These are phyloP conservation scores for Arctium lappa DNA, from an alignment of 129 eudicot genomes.

Conservation along the genomic window DNA sequence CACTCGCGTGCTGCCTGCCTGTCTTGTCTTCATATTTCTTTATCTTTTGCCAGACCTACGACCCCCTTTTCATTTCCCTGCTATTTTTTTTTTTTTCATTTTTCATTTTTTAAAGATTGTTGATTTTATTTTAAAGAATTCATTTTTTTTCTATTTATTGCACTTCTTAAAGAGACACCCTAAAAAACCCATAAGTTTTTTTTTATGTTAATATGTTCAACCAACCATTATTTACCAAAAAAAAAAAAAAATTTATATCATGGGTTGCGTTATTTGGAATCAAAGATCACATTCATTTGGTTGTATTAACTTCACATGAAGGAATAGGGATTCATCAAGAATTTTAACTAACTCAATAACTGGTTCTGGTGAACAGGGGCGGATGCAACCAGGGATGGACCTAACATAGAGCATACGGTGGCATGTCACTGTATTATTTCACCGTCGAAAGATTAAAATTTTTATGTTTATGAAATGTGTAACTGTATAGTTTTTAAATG, in stretches of 20 bases:
- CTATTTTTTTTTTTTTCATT: conserved; percentile 4
- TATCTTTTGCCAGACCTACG: conserved; percentile 35
- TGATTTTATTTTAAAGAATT: not conserved
- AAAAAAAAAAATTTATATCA: not conserved
- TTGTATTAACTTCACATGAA: conserved; percentile 16
- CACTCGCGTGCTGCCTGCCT: conserved; percentile 38
- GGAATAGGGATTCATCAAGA: not conserved
- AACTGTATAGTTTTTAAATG: too few species aligned
- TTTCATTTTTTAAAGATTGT: not conserved
- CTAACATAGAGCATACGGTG: too few species aligned
- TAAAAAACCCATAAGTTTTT: not conserved
- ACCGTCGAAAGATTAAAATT: too few species aligned
- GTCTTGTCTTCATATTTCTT: conserved; percentile 38
- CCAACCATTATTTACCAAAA: not conserved
- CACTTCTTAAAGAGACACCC: conserved; percentile 4
- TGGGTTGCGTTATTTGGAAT: not conserved
- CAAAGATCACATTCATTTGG: not conserved
- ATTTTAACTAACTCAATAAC: conserved; percentile 16
- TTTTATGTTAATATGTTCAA: not conserved
- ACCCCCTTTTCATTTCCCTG: conserved; percentile 20
- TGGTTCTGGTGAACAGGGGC: not conserved
- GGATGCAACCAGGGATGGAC: too few species aligned
- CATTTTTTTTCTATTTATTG: not conserved
- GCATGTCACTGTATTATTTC: too few species aligned
- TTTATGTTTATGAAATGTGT: too few species aligned